Base-by-base conservation (phyloP, 2,329 filamentous ascomycete species). In the Neoascochyta sp. region DNA sequence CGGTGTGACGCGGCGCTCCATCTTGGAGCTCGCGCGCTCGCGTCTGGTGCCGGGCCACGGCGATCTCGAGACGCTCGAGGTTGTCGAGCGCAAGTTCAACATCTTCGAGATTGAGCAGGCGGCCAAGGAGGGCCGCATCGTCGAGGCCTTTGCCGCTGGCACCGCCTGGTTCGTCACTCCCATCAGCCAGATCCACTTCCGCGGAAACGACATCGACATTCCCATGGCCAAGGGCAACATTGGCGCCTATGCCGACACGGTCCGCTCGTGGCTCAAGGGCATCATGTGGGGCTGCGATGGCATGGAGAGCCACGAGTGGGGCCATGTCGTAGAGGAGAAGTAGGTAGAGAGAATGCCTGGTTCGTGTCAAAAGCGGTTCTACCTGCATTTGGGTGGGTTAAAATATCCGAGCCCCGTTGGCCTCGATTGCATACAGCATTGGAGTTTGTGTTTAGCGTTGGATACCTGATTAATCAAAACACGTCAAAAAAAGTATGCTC, bases 131-230 rank as follows among this genome's bases (percentile, higher is more conserved):
- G 87, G 85, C 3, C 72, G 88, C 3, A 63, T 95, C 23, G 61
- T 95, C 7, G 89, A 95, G 67, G 76, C 86, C 2, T 95, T 95
- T 57, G 86, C 84, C 6, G 80, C 84, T 18, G 89, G 90, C 11
- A 95, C 89, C 41, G 89, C 89, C 34, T 71, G 67, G 59, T 73
- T 72, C 41, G 60, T 73, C 25, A 64, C 68, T 3, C 68, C 69
- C 0, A 60, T 72, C 9, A 58, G 58, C 9, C 39, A 63, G 29
- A 69, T 73, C 25, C 62, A 68, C 34, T 72, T 66, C 57, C 57
- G 64, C 12, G 64, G 65, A 9, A 56, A 57, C 43, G 66, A 69
- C 29, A 38, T 71, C 16, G 55, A 62, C 11, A 48, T 73, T 9
- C 65, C 67, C 3, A 58, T 67, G 47, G 48, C 13, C 5, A 59